Base-by-base conservation (phyloP, 2,329 filamentous ascomycete genomes). In the Remersonia thermophila region DNA sequence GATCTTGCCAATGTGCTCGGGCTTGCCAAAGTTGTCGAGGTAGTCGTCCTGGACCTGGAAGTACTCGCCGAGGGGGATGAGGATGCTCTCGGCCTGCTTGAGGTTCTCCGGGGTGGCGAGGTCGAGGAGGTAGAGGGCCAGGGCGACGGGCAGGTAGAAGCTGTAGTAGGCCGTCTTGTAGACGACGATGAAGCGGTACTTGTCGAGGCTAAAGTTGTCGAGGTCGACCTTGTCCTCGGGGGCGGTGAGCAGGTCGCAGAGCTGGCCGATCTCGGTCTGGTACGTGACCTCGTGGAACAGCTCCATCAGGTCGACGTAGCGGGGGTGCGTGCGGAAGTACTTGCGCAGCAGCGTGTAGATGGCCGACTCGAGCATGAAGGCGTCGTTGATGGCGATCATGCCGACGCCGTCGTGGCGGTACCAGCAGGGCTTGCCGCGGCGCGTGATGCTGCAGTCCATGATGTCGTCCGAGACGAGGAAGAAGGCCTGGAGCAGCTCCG, bases 131-230 rank as follows among this genome's bases (percentile, higher is more conserved):
- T 89, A 70, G 51, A 98, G 71, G 4, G 91, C 84, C 30, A 98
- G 74, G 8, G 86, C 89, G 38, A 98, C 86, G 40, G 91, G 91
- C 11, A 98, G 80, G 67, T 96, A 96, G 73, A 98, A 98, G 55
- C 83, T 93, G 71, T 98, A 98, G 70, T 93, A 98, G 35, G 91
- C 87, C 16, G 91, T 98, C 77, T 98, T 98, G 78, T 93, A 96
- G 63, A 93, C 83, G 65, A 98, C 91, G 55, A 98, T 98, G 71
- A 96, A 98, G 52, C 71, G 78, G 70, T 94, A 94, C 71, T 94
- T 98, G 44, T 87, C 73, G 61, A 95, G 71, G 60, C 78, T 86
- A 71, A 98, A 98, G 69, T 94, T 94, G 71, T 83, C 70, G 46
- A 98, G 78, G 63, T 96, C 78, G 54, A 96, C 83, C 44, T 79